These are phyloP conservation scores for Rubia peregrina DNA, from an alignment of 305 asterid genomes.

Conservation along the genomic window DNA sequence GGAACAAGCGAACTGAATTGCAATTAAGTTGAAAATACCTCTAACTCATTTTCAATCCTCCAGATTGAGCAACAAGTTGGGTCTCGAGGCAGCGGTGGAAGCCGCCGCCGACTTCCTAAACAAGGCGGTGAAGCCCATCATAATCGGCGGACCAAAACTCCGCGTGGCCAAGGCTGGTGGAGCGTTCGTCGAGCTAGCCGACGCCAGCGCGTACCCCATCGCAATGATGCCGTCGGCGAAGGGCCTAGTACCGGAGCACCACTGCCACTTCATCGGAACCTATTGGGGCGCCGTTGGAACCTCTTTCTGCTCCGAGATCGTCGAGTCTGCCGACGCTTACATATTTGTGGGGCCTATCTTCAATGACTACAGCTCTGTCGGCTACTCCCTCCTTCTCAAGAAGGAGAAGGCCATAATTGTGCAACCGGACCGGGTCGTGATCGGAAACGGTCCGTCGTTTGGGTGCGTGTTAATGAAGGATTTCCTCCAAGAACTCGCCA, in stretches of 20 bases:
- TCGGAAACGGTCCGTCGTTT: slow-evolving; percentile 53
- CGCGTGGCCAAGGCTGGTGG: too few relatives aligned
- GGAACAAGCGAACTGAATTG: too few relatives aligned
- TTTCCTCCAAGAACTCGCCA: slow-evolving; percentile 39
- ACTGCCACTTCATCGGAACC: slow-evolving; percentile 48
- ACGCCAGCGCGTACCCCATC: slow-evolving; percentile 6
- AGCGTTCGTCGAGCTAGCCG: too few relatives aligned
- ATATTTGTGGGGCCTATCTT: slow-evolving; percentile 48
- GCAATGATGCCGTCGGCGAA: slow-evolving; percentile 48
- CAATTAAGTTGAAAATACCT: too few relatives aligned
- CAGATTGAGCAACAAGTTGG: too few relatives aligned
- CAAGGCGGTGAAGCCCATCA: too few relatives aligned
- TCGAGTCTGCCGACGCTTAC: slow-evolving; percentile 48
- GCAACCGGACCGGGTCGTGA: slow-evolving; percentile 50
- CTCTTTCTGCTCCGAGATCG: slow-evolving; percentile 42
- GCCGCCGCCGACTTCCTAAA: too few relatives aligned
- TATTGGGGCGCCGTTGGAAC: slow-evolving; percentile 54
- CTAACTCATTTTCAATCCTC: too few relatives aligned
- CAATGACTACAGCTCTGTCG: slow-evolving; percentile 48
- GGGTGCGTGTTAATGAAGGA: slow-evolving; percentile 53
- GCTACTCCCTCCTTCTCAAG: slow-evolving; percentile 44
- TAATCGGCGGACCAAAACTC: too few relatives aligned
- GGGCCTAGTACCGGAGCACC: slow-evolving; percentile 41
- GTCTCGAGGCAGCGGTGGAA: too few relatives aligned
- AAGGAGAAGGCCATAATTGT: slow-evolving; percentile 52